Percentiles rank a stretch among this genome's conserved stretches.
phyloP scores from a whole-genome alignment of 1,284 basidiomycete genomes.

The Austroboletus niveus region DNA sequence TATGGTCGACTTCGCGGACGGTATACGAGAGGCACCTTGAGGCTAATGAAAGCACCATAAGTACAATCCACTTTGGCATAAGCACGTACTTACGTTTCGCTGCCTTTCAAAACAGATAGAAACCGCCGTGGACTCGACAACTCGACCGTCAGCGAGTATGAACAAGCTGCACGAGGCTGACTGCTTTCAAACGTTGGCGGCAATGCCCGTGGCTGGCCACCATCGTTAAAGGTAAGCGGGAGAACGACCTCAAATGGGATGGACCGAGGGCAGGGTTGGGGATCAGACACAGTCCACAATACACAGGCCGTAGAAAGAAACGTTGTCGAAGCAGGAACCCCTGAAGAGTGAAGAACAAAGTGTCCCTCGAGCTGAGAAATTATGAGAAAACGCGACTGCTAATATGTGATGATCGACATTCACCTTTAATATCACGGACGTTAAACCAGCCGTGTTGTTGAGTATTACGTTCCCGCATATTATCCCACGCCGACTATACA shows the following conservation, averaged over 20 bases:
- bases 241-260: slow-evolving; percentile 24
- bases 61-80: neutral
- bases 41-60: slow-evolving; percentile 12
- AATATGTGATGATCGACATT: neutral
- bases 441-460: slow-evolving; percentile 5
- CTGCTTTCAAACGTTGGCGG: slow-evolving; percentile 26
- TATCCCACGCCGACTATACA: slow-evolving; percentile 21
- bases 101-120: slow-evolving; percentile 18
- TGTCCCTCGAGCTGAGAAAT: slow-evolving; percentile 27
- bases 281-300: slow-evolving; percentile 19
- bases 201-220: slow-evolving; percentile 14
- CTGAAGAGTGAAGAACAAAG: slow-evolving; percentile 17
- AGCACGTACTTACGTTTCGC: slow-evolving; percentile 16
- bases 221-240: slow-evolving; percentile 27
- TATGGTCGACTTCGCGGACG: slow-evolving; percentile 24
- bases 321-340: slow-evolving; percentile 9
- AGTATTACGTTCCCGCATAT: slow-evolving; percentile 27
- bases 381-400: slow-evolving; percentile 1
- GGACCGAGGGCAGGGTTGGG: slow-evolving; percentile 18
- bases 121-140: slow-evolving; percentile 22
- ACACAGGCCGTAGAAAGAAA: slow-evolving; percentile 20
- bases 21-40: slow-evolving; percentile 27
- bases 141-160: slow-evolving; percentile 27
- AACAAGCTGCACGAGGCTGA: slow-evolving; percentile 13
- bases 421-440: slow-evolving; percentile 29